Conservation (phyloP, 164 flowering plant species). For the Tetrastigma voinierianum region DNA sequence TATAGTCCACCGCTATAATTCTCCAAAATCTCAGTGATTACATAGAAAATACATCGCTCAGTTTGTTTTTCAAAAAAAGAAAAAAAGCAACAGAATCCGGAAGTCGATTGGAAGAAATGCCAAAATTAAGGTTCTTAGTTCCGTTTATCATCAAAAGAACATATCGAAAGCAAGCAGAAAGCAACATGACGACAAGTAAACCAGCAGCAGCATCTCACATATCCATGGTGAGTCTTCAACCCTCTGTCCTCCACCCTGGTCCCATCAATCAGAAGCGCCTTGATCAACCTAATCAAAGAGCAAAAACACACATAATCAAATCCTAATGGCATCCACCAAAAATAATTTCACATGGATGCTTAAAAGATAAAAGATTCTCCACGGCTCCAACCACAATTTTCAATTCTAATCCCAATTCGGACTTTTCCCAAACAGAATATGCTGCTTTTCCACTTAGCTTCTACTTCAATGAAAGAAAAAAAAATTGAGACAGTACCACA, state of each 20-base stretch:
- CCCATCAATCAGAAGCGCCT: slow-evolving; percentile 90
- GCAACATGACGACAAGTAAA: not conserved
- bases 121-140: not conserved
- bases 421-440: too few relatives aligned
- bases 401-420: too few relatives aligned
- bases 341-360: too few relatives aligned
- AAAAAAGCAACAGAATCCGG: slow-evolving; percentile 3
- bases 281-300: slow-evolving; percentile 59
- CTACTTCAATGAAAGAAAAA: not conserved
- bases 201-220: slow-evolving; percentile 55
- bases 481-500: slow-evolving; percentile 47
- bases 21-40: too few relatives aligned
- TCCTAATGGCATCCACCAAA: too few relatives aligned
- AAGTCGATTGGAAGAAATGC: not conserved
- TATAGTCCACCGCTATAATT: too few relatives aligned
- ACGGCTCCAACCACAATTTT: too few relatives aligned
- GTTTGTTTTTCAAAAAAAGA: not conserved
- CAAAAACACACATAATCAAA: not conserved
- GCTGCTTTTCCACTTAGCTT: too few relatives aligned
- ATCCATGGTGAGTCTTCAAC: slow-evolving; percentile 94
- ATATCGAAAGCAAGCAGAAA: not conserved
- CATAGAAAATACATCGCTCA: too few relatives aligned
- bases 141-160: not conserved
- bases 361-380: too few relatives aligned
- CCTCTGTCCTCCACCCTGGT: slow-evolving; percentile 99